Conservation (phyloP, 495 filamentous ascomycete species). For the Hypoxylon lenormandii region DNA sequence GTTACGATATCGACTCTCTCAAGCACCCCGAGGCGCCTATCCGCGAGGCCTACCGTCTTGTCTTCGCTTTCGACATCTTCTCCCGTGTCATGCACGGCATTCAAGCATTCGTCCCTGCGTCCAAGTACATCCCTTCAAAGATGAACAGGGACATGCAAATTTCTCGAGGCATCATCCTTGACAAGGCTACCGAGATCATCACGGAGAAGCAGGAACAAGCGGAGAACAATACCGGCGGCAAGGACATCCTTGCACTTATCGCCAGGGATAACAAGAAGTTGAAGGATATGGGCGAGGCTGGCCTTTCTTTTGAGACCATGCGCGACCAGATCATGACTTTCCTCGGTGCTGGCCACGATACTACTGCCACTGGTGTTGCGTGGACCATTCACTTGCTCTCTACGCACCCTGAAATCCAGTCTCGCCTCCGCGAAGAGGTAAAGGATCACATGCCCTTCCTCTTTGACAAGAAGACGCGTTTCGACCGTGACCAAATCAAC, state of each 20-base stretch:
- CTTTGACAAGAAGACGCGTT: conserved; percentile 40
- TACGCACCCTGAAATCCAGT: conserved; percentile 52
- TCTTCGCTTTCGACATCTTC: conserved; percentile 59
- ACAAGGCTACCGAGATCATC: conserved; percentile 54
- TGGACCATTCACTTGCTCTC: conserved; percentile 55
- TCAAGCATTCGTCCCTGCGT: conserved; percentile 58
- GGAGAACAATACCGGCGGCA: conserved; percentile 56
- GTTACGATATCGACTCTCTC: conserved; percentile 60
- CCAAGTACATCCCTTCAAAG: conserved; percentile 58
- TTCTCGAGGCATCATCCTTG: conserved; percentile 55
- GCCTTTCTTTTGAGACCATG: conserved; percentile 59
- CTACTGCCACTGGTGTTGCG: conserved; percentile 54
- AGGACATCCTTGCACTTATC: conserved; percentile 63
- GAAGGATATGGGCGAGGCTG: conserved; percentile 52
- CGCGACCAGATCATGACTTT: conserved; percentile 64
- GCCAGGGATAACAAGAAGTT: conserved; percentile 55
- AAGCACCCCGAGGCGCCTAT: conserved; percentile 56
- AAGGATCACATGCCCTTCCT: conserved; percentile 58
- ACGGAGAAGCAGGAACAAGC: conserved; percentile 56
- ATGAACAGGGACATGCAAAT: conserved; percentile 62
- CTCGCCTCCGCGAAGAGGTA: conserved; percentile 53
- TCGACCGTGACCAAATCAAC: conserved; percentile 26
- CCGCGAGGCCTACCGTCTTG: conserved; percentile 59
- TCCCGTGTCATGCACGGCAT: conserved; percentile 59
- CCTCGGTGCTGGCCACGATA: conserved; percentile 57